Evolutionary conservation across 306 rosid genomes (phyloP).

Genomic region (Vachellia collinsii): DNA sequence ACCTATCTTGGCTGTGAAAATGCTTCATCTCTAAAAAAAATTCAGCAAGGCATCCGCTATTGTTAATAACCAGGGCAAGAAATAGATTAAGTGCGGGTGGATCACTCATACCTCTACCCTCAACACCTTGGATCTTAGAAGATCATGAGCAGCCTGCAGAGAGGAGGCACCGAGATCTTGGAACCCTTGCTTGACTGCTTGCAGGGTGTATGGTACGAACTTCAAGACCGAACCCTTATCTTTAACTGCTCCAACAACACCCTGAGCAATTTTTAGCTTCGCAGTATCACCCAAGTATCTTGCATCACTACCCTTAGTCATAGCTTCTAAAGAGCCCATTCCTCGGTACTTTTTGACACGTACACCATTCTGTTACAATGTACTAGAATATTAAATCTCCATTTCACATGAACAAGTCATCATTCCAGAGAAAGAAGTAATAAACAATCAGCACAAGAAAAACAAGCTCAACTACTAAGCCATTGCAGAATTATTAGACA

Average conservation of each 20-base stretch:
- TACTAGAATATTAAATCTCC: slow-evolving; percentile 10
- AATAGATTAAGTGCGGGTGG: slow-evolving; percentile 10
- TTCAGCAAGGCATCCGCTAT: not conserved
- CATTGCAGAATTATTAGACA: not conserved
- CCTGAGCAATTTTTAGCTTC: slow-evolving; percentile 91
- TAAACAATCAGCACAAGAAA: slow-evolving; percentile 19
- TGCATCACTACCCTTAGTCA: slow-evolving; percentile 93
- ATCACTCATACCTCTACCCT: slow-evolving; percentile 80
- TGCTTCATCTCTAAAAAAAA: not conserved
- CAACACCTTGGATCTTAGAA: slow-evolving; percentile 63
- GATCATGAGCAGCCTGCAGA: slow-evolving; percentile 85
- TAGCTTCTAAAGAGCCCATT: slow-evolving; percentile 98
- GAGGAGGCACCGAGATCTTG: slow-evolving; percentile 96
- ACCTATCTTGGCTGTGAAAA: slow-evolving; percentile 3
- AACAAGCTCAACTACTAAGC: not conserved
- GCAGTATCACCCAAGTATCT: slow-evolving; percentile 88
- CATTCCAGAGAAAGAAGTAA: not conserved
- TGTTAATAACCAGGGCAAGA: slow-evolving; percentile 22
- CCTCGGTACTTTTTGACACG: slow-evolving; percentile 86
- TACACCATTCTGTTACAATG: slow-evolving; percentile 64
- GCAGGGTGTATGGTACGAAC: slow-evolving; percentile 90
- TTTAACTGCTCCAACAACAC: slow-evolving; percentile 93
- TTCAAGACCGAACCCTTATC: slow-evolving; percentile 92
- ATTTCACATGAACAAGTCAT: slow-evolving; percentile 9
- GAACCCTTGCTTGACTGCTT: slow-evolving; percentile 97